Percentiles rank a stretch among this genome's conserved stretches.
Conservation (phyloP, 495 filamentous ascomycete species). For the Durotheca rogersii region DNA sequence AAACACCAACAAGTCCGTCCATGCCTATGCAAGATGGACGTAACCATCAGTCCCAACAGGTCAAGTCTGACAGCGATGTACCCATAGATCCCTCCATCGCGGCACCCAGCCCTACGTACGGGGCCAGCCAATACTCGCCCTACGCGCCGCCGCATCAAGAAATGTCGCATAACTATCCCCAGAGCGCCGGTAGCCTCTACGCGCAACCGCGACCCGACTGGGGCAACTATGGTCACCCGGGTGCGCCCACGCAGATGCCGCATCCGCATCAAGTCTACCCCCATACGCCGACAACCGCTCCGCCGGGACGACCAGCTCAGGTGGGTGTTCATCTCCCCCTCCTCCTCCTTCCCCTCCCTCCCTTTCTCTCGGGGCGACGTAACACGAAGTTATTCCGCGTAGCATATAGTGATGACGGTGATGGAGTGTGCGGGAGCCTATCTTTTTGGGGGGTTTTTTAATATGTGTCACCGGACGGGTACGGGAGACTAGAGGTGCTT, state of each 20-base stretch:
- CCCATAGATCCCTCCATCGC: constrained; percentile 99
- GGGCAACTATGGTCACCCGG: constrained; percentile 69
- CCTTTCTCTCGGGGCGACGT: too few relatives aligned
- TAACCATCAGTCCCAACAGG: constrained; percentile 67
- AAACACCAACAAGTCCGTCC: constrained; percentile 92
- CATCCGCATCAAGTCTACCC: constrained; percentile 51
- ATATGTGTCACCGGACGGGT: too few relatives aligned
- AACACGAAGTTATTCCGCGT: neutral
- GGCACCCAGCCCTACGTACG: constrained; percentile 86
- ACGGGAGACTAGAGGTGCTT: too few relatives aligned
- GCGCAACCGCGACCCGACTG: constrained; percentile 73
- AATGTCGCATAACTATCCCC: constrained; percentile 71
- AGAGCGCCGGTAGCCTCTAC: constrained; percentile 59
- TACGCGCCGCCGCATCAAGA: constrained; percentile 80
- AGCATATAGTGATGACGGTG: neutral
- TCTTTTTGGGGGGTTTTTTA: too few relatives aligned
- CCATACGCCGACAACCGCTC: constrained; percentile 54
- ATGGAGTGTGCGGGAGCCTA: neutral
- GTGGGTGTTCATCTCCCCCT: constrained; percentile 56
- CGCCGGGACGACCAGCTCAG: constrained; percentile 65
- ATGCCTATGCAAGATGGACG: constrained; percentile 74
- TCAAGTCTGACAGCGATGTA: constrained; percentile 91
- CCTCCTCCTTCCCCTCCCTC: too few relatives aligned
- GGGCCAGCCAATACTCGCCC: constrained; percentile 73
- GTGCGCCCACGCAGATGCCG: constrained; percentile 51